Evolutionary conservation across 129 eudicot genomes (phyloP).

Genomic region (Artemisia tridentata): DNA sequence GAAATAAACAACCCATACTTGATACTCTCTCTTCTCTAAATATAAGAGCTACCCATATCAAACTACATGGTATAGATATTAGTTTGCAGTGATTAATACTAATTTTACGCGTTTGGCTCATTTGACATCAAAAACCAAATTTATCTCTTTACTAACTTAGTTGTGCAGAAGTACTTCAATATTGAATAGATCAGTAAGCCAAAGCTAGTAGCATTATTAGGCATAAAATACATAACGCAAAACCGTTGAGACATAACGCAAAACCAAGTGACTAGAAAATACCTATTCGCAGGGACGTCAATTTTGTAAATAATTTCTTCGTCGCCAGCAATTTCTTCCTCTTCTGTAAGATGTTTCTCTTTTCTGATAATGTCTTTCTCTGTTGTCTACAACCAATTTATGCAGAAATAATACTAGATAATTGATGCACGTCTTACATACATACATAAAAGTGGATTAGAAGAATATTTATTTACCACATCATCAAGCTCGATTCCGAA

Average conservation of each 20-base stretch:
- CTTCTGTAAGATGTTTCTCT: conserved; percentile 84
- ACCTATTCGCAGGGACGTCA: conserved; percentile 94
- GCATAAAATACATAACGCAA: conserved; percentile 5
- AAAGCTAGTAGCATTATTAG: background rate
- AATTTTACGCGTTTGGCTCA: background rate
- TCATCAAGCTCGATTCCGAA: conserved; percentile 99
- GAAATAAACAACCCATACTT: background rate
- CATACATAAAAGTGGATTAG: background rate
- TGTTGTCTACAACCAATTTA: conserved; percentile 51
- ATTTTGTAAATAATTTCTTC: conserved; percentile 89
- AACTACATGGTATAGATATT: background rate
- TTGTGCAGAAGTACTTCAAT: too few relatives aligned
- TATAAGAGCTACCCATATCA: too few relatives aligned
- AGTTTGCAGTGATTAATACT: background rate
- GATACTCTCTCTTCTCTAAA: too few relatives aligned
- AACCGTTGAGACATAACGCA: background rate
- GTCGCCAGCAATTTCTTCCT: conserved; percentile 51
- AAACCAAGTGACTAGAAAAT: background rate
- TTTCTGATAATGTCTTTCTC: conserved; percentile 89
- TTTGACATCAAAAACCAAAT: background rate
- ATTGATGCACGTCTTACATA: conserved; percentile 4
- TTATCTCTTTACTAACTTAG: too few relatives aligned
- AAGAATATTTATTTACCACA: conserved; percentile 47
- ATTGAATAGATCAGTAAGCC: background rate
- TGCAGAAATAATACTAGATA: conserved; percentile 2